Percentiles rank a stretch among this genome's conserved stretches.
These are phyloP conservation scores for Solanum commersonii DNA, from an alignment of 257 asterid species.

Conservation along the genomic window DNA sequence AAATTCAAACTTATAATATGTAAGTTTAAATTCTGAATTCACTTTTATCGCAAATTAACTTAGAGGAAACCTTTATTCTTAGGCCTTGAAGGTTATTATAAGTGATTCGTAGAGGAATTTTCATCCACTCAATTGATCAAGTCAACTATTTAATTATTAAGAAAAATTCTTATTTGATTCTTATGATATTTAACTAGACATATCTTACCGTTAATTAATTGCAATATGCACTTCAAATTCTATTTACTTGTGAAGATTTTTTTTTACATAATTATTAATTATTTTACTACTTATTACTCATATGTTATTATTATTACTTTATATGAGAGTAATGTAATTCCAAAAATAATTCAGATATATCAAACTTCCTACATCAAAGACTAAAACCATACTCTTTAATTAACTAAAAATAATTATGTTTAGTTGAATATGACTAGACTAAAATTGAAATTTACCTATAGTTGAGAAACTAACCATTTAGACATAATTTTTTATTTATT, in stretches of 20 bases:
- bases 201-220: too few relatives aligned
- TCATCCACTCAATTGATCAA: too few relatives aligned
- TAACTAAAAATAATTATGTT: background rate
- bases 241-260: background rate
- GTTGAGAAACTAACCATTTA: too few relatives aligned
- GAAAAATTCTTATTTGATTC: accelerated
- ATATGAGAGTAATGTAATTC: background rate
- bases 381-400: background rate
- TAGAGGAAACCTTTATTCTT: too few relatives aligned
- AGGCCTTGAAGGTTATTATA: background rate
- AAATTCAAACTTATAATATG: too few relatives aligned
- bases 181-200: too few relatives aligned
- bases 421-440: background rate
- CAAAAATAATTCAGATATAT: too few relatives aligned
- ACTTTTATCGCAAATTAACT: too few relatives aligned
- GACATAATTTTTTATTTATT: background rate
- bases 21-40: background rate
- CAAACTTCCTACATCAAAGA: background rate
- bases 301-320: too few relatives aligned
- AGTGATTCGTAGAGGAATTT: accelerated
- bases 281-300: too few relatives aligned
- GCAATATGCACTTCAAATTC: background rate
- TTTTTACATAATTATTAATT: background rate
- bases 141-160: too few relatives aligned
- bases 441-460: too few relatives aligned